Conservation (phyloP, 2,329 filamentous ascomycete genomes). For the Harringtonia aguacate region DNA sequence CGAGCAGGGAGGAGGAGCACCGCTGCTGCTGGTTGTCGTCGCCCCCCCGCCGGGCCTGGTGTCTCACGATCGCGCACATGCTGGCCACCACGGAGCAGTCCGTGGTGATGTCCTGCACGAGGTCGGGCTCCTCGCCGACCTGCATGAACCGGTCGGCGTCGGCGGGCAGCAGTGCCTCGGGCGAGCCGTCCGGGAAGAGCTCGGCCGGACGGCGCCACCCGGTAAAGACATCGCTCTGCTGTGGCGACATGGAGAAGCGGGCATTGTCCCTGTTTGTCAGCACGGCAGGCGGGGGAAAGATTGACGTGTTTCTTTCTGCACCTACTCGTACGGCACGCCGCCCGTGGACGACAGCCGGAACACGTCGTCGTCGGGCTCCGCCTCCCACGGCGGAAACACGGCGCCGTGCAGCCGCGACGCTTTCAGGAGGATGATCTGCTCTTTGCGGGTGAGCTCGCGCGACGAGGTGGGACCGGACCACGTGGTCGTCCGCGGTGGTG, state of each 20-base stretch:
- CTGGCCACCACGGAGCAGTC: conserved; percentile 97
- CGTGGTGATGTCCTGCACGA: conserved; percentile 91
- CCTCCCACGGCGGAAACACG: conserved; percentile 78
- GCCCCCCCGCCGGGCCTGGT: conserved; percentile 46
- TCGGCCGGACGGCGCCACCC: conserved; percentile 74
- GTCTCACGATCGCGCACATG: conserved; percentile 71
- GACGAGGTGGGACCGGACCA: conserved; percentile 6
- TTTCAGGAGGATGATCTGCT: conserved; percentile 66
- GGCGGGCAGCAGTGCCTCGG: background rate
- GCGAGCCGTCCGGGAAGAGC: conserved; percentile 34
- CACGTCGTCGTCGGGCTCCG: conserved; percentile 44
- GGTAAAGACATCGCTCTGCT: conserved; percentile 65
- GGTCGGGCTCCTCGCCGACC: conserved; percentile 52
- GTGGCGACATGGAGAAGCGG: conserved; percentile 60
- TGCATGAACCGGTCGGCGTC: conserved; percentile 14
- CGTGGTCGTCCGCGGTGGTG: too few relatives aligned
- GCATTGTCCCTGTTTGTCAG: conserved; percentile 48
- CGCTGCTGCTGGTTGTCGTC: conserved; percentile 38
- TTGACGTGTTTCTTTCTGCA: too few relatives aligned
- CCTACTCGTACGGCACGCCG: conserved; percentile 50
- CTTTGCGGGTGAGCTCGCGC: conserved; percentile 53
- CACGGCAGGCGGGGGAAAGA: background rate
- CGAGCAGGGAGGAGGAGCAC: conserved; percentile 59
- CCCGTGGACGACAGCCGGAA: conserved; percentile 46
- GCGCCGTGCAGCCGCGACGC: conserved; percentile 74